Percentiles rank a stretch among this genome's conserved stretches.
These are phyloP conservation scores for Sisymbrium irio DNA, from an alignment of 345 rosid species.

Conservation along the genomic window DNA sequence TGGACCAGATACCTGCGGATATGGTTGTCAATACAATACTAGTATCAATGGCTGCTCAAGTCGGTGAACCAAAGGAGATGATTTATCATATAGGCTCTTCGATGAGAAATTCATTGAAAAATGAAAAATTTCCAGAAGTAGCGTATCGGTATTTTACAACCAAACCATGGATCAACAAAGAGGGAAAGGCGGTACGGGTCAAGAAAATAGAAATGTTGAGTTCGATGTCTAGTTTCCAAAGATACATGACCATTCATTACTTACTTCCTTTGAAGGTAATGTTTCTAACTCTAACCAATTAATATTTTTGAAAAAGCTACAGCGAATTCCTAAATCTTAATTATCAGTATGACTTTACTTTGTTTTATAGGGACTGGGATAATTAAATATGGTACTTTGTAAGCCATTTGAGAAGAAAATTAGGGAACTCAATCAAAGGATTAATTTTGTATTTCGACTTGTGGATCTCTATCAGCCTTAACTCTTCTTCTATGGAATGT, in stretches of 20 bases:
- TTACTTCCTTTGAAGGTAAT: slow-evolving; percentile 54
- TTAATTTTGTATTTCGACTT: slow-evolving; percentile 13
- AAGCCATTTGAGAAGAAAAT: not conserved
- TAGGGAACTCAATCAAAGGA: not conserved
- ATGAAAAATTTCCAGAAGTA: slow-evolving; percentile 41
- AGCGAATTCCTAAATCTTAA: not conserved
- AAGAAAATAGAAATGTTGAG: slow-evolving; percentile 39
- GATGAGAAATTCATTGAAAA: slow-evolving; percentile 43
- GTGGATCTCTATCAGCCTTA: slow-evolving; percentile 29
- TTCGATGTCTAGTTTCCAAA: slow-evolving; percentile 67
- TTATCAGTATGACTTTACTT: not conserved
- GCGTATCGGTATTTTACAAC: slow-evolving; percentile 47
- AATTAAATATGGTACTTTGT: slow-evolving; percentile 11
- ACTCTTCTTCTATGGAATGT: slow-evolving; percentile 29
- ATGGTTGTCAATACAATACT: slow-evolving; percentile 74
- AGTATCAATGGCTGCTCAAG: slow-evolving; percentile 55
- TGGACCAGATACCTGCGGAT: slow-evolving; percentile 70
- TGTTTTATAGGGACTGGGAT: slow-evolving; percentile 16
- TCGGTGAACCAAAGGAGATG: slow-evolving; percentile 7
- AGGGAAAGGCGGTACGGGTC: slow-evolving; percentile 61
- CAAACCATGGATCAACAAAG: slow-evolving; percentile 76
- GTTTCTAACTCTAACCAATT: not conserved
- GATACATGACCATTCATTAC: slow-evolving; percentile 69
- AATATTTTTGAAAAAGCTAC: not conserved
- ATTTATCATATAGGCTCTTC: slow-evolving; percentile 84